Percentiles rank a stretch among this genome's conserved stretches.
phyloP scores from a whole-genome alignment of 1,284 basidiomycete species.

The Ganoderma lingzhi region DNA sequence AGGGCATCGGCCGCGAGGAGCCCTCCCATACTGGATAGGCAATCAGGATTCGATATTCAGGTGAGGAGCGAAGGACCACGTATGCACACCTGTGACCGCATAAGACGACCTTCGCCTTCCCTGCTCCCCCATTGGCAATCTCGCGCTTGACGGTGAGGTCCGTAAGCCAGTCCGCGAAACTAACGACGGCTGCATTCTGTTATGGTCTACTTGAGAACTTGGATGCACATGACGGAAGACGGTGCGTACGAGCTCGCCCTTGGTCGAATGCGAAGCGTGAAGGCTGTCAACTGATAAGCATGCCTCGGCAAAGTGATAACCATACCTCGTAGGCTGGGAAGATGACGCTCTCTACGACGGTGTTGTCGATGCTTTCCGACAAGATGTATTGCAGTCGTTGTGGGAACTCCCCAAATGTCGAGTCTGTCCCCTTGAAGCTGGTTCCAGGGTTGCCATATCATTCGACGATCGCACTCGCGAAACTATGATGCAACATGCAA shows the following conservation, averaged over 20 bases:
- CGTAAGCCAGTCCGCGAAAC: slow-evolving; percentile 91
- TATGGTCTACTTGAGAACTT: slow-evolving; percentile 11
- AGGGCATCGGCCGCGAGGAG: slow-evolving; percentile 88
- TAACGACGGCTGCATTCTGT: slow-evolving; percentile 81
- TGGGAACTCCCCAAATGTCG: slow-evolving; percentile 82
- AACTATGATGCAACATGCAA: slow-evolving; percentile 2
- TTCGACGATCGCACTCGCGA: slow-evolving; percentile 4
- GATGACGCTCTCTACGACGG: slow-evolving; percentile 75
- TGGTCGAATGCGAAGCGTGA: slow-evolving; percentile 63
- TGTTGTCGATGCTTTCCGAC: slow-evolving; percentile 58
- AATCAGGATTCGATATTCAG: not conserved
- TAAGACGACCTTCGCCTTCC: slow-evolving; percentile 83
- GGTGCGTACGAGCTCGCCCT: slow-evolving; percentile 81
- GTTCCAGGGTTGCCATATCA: slow-evolving; percentile 1
- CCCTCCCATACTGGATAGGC: slow-evolving; percentile 83
- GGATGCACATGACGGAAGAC: not conserved
- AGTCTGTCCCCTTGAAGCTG: slow-evolving; percentile 80
- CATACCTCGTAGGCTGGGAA: slow-evolving; percentile 92
- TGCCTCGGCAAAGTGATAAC: slow-evolving; percentile 13
- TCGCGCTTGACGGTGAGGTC: slow-evolving; percentile 83
- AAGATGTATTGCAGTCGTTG: slow-evolving; percentile 82
- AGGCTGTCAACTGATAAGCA: slow-evolving; percentile 19
- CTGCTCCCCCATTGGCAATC: slow-evolving; percentile 77
- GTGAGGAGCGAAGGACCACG: not conserved
- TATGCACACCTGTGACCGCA: slow-evolving; percentile 87